Base-by-base conservation (phyloP, 208 protist genomes). In the Lotmaria passim region DNA sequence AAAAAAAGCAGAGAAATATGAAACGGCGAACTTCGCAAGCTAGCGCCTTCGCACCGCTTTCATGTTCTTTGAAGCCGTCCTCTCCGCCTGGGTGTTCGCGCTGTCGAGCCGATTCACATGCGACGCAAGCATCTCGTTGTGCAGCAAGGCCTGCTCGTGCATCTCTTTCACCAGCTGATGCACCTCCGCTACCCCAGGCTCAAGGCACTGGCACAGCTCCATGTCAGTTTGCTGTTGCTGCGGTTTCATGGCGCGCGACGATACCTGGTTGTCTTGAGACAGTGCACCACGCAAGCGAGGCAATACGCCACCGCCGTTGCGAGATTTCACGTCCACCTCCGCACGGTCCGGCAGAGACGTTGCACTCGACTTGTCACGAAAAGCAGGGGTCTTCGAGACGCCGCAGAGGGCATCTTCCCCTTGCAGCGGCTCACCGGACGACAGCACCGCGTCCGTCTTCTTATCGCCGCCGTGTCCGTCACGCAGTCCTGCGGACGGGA, bases 81-180 rank as follows among this genome's bases (percentile, higher is more conserved):
- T 69, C 14, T 74, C 58, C 10, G 58, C 34, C 51, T 57, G 24
- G 6, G 24, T 4, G 39, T 65, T 50, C 14, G 63, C 26, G 26
- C 23, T 14, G 58, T 66, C 68, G 6, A 74, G 38, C 15, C 31
- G 60, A 34, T 48, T 57, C 11, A 58, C n/a, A n/a, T 74, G 55
- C 4, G 39, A 38, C 7, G 39, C 34, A n/a, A 74, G 52, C 68
- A 65, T 52, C 30, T 50, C 41, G n/a, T 51, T 56, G 17, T 61
- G 44, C 56, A 46, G 19, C 24, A 61, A n/a, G 7, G 56, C 67
- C 43, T 62, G 58, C 19, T 59, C 68, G 26, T 56, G 58, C 68
- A 74, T 33, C 41, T 61, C 56, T 30, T 52, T 51, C 39, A 66
- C 68, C 6, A 65, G 44, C 7, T 62, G 41, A 41, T 23, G 56